These are phyloP conservation scores for Magnusiomyces fungicola DNA, from an alignment of 1,139 yeast species.

Conservation along the genomic window DNA sequence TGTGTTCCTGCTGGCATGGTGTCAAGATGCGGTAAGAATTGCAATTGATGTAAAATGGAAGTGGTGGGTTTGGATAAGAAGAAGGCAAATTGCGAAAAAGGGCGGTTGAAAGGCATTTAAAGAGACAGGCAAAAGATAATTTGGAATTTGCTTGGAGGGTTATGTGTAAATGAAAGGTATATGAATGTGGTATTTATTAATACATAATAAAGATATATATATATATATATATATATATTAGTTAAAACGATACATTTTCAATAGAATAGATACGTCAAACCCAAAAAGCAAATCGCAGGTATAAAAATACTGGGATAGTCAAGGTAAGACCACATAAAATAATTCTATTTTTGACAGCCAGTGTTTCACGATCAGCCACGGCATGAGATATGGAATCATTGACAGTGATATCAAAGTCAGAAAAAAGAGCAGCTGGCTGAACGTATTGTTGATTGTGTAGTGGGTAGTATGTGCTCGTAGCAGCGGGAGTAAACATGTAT, in stretches of 20 bases:
- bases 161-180: too few species aligned
- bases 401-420: conserved; percentile 4
- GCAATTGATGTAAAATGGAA: background rate
- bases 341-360: conserved; percentile 20
- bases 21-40: conserved; percentile 17
- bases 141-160: too few species aligned
- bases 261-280: background rate
- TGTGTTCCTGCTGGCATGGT: conserved; percentile 19
- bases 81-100: background rate
- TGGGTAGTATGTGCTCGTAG: too few species aligned
- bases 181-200: too few species aligned
- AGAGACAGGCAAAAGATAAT: too few species aligned
- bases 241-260: background rate
- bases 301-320: conserved; percentile 20
- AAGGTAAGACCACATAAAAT: conserved; percentile 20
- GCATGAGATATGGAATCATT: conserved; percentile 10
- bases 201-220: too few species aligned
- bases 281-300: conserved; percentile 20
- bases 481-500: too few species aligned
- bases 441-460: background rate
- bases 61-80: background rate
- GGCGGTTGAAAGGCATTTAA: too few species aligned
- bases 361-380: conserved; percentile 14
- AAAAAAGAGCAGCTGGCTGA: background rate
- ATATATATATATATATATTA: too few species aligned